Evolutionary conservation across 176 grass and related monocot genomes (phyloP).

Genomic region (Aegilops longissima): DNA sequence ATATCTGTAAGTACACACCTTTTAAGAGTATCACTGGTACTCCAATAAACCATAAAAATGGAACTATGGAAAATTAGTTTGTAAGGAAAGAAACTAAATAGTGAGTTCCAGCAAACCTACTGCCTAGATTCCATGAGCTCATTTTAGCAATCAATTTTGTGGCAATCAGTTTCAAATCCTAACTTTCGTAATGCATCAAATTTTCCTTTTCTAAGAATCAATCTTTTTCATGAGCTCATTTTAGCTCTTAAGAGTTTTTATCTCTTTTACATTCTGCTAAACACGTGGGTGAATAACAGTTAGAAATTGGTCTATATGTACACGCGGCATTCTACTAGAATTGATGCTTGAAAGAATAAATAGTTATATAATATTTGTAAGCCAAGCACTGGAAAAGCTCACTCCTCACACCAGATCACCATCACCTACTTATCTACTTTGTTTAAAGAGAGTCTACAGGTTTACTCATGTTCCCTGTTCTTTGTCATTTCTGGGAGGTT

Average conservation of each 20-base stretch:
- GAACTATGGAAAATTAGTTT: neutral
- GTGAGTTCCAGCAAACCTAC: too few relatives aligned
- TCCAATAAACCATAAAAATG: neutral
- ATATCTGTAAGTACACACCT: conserved; percentile 34
- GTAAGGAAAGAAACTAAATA: neutral
- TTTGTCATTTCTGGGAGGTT: conserved; percentile 71
- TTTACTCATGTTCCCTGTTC: conserved; percentile 20
- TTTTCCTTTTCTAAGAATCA: too few relatives aligned
- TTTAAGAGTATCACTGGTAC: conserved; percentile 20
- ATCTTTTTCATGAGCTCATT: neutral
- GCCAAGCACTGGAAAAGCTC: conserved; percentile 31
- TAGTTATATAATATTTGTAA: conserved; percentile 46
- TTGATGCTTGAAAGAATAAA: conserved; percentile 43
- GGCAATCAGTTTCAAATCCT: too few relatives aligned
- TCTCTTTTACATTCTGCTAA: neutral
- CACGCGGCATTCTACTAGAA: conserved; percentile 89
- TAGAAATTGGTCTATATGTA: conserved; percentile 38
- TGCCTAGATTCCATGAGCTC: neutral
- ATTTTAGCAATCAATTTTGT: too few relatives aligned
- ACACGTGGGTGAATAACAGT: neutral
- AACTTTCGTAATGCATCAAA: too few relatives aligned
- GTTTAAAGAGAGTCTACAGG: neutral
- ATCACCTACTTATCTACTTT: conserved; percentile 3
- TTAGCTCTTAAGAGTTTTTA: neutral
- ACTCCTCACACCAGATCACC: conserved; percentile 19